Evolutionary conservation across 2,329 filamentous ascomycete genomes (phyloP), one percentile per base, ranked within the genome.

Genomic region (Talaromyces sp.): DNA sequence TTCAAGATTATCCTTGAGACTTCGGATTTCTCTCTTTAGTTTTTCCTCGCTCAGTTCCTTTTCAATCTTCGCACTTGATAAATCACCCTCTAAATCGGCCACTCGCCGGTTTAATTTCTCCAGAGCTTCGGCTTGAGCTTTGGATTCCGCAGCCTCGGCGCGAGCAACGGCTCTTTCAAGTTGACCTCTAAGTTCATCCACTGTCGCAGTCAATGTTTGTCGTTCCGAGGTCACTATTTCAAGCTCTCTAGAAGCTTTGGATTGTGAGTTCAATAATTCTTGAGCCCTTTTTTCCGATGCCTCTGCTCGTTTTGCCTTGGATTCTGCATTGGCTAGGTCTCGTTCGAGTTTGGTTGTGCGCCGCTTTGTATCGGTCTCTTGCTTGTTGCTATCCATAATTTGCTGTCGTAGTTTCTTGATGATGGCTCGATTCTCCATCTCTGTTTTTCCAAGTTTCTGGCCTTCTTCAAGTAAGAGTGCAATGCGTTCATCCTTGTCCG

Each of bases 391-490:
- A 55, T 85, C 83, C 11, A 73, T 66, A 15, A 79, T 70, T 66
- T 84, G 82, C 55, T 78, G 72, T 15, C 84, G 81, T 62, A 98
- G 77, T 70, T 91, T 93, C 75, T 95, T 96, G 69, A 98, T 90
- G 4, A 88, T 88, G 6, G 85, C 85, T 63, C 93, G 83, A 65
- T 96, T 88, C 70, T 92, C 92, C 74, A 97, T 85, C 73, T 99
- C 95, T 0, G 85, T 90, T 68, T 89, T 90, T 1, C 92, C 93
- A 9, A 98, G 82, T 66, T 89, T 92, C 68, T 95, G 90, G 0
- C 96, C 95, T 78, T 99, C 95, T 68, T 96, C 89, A 82, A 99
- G 90, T 13, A 99, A 80, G 54, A 93, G 79, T 2, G 93, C 91
- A 69, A 98, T 96, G 72, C 91, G 91, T 68, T 93, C 88, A 68